Evolutionary conservation across 2,329 filamentous ascomycete species (phyloP).

Genomic region (Penicillium sp.): DNA sequence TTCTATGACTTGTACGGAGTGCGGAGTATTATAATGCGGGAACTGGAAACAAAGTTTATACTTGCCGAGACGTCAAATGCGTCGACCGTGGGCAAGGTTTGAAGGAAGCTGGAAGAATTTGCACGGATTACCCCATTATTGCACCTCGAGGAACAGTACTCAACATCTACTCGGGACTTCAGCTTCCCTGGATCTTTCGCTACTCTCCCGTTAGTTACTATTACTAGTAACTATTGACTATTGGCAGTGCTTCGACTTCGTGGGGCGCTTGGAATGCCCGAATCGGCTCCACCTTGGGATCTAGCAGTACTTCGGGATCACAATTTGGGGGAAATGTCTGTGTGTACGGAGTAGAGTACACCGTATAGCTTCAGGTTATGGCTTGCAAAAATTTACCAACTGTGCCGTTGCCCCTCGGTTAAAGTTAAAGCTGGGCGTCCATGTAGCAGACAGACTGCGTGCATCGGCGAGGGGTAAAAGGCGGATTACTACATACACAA

Average conservation of each 20-base stretch:
- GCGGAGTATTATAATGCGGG: neutral
- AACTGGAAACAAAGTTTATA: neutral
- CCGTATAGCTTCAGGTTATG: neutral
- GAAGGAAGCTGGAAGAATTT: neutral
- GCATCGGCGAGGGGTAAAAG: neutral
- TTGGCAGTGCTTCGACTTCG: neutral
- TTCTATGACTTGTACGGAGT: neutral
- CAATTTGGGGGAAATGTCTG: neutral
- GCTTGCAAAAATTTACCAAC: neutral
- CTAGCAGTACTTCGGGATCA: neutral
- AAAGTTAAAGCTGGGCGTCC: neutral
- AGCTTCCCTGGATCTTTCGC: neutral
- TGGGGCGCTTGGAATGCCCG: neutral
- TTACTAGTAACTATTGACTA: neutral
- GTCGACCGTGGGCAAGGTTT: neutral
- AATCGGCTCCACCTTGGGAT: neutral
- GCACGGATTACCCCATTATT: neutral
- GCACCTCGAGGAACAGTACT: neutral
- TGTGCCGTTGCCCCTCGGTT: neutral
- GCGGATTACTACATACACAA: neutral
- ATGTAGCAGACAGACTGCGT: neutral
- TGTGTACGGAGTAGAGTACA: neutral
- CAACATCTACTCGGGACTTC: neutral
- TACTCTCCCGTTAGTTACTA: neutral
- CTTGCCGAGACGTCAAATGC: constrained; percentile 14